These are phyloP conservation scores for Carpinus fangiana DNA, from an alignment of 306 rosid species.

Conservation along the genomic window DNA sequence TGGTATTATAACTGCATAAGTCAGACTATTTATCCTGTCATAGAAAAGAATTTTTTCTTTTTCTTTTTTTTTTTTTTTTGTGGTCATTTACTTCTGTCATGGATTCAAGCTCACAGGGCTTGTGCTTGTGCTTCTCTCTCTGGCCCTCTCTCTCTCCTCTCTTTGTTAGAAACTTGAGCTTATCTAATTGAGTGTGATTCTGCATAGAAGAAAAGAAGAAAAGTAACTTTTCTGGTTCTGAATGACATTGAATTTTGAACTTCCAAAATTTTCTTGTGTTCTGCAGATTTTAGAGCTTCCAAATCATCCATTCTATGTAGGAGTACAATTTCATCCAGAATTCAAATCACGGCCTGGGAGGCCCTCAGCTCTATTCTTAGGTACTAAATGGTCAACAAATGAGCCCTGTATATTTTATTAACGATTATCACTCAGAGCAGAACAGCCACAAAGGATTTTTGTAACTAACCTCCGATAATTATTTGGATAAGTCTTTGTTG, in stretches of 20 bases:
- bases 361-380: slow-evolving; percentile 88
- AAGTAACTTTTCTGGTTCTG: slow-evolving; percentile 12
- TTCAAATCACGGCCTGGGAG: slow-evolving; percentile 92
- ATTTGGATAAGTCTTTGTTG: background rate
- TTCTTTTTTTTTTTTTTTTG: background rate
- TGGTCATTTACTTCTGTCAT: slow-evolving; percentile 8
- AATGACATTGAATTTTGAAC: background rate
- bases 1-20: slow-evolving; percentile 21
- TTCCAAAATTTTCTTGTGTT: slow-evolving; percentile 25
- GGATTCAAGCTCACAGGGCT: background rate
- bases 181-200: slow-evolving; percentile 7
- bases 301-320: slow-evolving; percentile 84
- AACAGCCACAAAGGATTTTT: background rate
- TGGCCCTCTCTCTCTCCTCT: background rate
- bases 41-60: background rate
- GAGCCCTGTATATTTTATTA: slow-evolving; percentile 4
- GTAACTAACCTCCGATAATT: background rate
- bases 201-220: background rate
- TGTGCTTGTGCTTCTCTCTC: background rate
- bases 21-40: slow-evolving; percentile 7
- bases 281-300: slow-evolving; percentile 91
- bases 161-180: background rate
- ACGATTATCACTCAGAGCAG: background rate
- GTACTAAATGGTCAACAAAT: slow-evolving; percentile 37
- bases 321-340: slow-evolving; percentile 98